A percentile compares a stretch with the other conserved stretches of the same genome.
Conservation (phyloP, 2,329 filamentous ascomycete genomes). For the Gliomastix tumulicola region DNA sequence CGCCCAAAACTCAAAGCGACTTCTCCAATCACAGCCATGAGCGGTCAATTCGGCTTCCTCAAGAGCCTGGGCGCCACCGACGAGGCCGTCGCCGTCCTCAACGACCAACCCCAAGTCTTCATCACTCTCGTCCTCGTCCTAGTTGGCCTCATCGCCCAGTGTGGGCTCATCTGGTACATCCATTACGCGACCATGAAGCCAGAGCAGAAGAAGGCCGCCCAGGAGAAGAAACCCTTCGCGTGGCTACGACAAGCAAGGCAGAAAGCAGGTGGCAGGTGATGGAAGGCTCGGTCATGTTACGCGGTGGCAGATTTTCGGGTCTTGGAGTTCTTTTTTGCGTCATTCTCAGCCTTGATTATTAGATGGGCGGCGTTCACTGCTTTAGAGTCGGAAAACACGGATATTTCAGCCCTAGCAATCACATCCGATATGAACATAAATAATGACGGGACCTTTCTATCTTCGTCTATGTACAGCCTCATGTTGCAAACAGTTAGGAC, state of each 20-base stretch:
- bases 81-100: conserved; percentile 50
- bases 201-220: conserved; percentile 50
- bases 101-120: conserved; percentile 55
- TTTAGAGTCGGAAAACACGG: too few species aligned
- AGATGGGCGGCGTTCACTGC: too few species aligned
- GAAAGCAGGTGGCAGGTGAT: background rate
- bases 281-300: too few species aligned
- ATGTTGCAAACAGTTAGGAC: too few species aligned
- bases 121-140: conserved; percentile 49
- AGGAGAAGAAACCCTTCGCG: conserved; percentile 22
- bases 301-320: too few species aligned
- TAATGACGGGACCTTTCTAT: too few species aligned
- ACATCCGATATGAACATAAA: too few species aligned
- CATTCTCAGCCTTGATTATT: too few species aligned
- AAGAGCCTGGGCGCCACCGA: conserved; percentile 48
- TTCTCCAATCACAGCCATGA: conserved; percentile 21
- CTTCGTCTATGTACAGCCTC: too few species aligned
- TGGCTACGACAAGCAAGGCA: background rate
- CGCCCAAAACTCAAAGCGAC: too few species aligned
- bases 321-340: too few species aligned
- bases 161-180: conserved; percentile 47
- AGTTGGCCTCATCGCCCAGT: conserved; percentile 37
- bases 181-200: conserved; percentile 54
- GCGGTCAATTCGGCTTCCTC: conserved; percentile 53
- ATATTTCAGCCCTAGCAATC: too few species aligned